These are phyloP conservation scores for Saccharomycopsis hybrid DNA, from an alignment of 1,139 yeast species.

Conservation along the genomic window DNA sequence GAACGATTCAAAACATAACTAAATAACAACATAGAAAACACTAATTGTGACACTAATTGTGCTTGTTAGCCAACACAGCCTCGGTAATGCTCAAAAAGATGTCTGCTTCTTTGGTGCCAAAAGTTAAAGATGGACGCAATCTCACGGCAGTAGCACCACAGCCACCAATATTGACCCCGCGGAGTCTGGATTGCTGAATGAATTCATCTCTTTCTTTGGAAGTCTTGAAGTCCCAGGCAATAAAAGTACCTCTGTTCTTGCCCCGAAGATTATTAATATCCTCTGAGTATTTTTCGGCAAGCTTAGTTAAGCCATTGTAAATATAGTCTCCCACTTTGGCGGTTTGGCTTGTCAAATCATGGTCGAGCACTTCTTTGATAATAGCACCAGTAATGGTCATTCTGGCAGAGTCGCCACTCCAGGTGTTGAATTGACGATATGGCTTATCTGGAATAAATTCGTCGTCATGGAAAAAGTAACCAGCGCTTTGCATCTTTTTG, in stretches of 20 bases:
- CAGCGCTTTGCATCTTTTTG: conserved; percentile 75
- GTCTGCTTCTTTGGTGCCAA: conserved; percentile 63
- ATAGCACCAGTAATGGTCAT: conserved; percentile 60
- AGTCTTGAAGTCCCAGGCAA: conserved; percentile 62
- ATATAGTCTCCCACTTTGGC: conserved; percentile 56
- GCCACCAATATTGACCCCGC: conserved; percentile 68
- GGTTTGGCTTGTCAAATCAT: conserved; percentile 46
- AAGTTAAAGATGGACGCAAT: conserved; percentile 64
- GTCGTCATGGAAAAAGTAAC: conserved; percentile 64
- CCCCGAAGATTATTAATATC: conserved; percentile 55
- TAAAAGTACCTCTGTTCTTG: conserved; percentile 51
- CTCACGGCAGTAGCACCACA: conserved; percentile 62
- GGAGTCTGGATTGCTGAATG: conserved; percentile 41
- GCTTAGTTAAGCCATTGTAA: conserved; percentile 38
- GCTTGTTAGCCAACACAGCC: no score
- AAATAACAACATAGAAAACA: no score
- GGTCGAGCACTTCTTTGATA: conserved; percentile 47
- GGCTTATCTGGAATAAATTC: conserved; percentile 56
- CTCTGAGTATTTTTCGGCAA: conserved; percentile 41
- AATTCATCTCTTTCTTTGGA: conserved; percentile 45
- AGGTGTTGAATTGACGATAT: conserved; percentile 74
- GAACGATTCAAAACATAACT: no score
- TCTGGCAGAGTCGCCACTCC: conserved; percentile 80
- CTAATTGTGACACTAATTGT: no score
- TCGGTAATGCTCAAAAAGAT: conserved; percentile 38